Evolutionary conservation across 192 early-diverging fungal species (phyloP).

Genomic region (Rhizophagus clarus): DNA sequence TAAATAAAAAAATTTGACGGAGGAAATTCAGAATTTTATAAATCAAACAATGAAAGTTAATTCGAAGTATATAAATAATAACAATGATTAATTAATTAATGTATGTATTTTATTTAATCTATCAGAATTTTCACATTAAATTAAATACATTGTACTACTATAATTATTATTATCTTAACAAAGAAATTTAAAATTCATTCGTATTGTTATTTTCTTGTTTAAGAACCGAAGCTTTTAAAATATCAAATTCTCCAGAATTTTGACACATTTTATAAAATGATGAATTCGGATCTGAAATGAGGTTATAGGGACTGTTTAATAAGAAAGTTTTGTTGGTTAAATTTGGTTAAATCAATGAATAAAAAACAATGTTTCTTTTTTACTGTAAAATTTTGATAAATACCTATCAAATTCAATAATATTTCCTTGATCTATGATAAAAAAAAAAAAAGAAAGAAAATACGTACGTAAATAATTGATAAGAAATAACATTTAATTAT

Average conservation of each 20-base stretch:
- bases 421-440: slow-evolving; percentile 63
- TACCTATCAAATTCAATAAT: slow-evolving; percentile 75
- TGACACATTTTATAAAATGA: slow-evolving; percentile 78
- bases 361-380: not conserved
- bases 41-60: no score
- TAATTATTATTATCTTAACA: no score
- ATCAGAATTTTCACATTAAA: no score
- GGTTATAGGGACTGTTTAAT: slow-evolving; percentile 57
- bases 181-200: not conserved
- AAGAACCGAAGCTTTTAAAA: slow-evolving; percentile 44
- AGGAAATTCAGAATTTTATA: no score
- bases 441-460: not conserved
- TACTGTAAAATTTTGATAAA: not conserved
- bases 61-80: no score
- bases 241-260: slow-evolving; percentile 83
- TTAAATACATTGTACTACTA: no score
- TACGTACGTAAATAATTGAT: not conserved
- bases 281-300: slow-evolving; percentile 64
- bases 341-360: not conserved
- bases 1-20: no score
- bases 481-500: not conserved
- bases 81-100: no score
- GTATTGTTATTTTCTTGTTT: not conserved
- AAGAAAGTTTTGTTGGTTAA: not conserved
- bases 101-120: no score